Base-by-base conservation (phyloP, 257 asterid species). In the Gentiana dahurica region DNA sequence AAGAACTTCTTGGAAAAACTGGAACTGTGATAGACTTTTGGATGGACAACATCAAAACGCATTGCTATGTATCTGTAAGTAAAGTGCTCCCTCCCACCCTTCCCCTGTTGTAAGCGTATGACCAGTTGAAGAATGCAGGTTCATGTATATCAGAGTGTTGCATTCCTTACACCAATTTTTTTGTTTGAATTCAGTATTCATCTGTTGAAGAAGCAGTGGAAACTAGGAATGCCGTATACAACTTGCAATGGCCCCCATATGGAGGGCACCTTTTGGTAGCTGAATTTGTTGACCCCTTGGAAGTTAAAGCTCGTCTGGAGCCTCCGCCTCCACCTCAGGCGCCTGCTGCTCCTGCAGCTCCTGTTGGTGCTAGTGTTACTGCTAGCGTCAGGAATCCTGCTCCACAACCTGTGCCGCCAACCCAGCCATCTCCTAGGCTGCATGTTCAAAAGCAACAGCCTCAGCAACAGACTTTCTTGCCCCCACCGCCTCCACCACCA, bases 41-140 rank as follows among this genome's bases (percentile, higher is more conserved):
- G 97, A 88, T 88, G 97, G 97, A 88, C 65, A 78, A 75, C 63
- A 88, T 88, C 60, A 88, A 88, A 79, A 88, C 95, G 12, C 97
- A 88, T 76, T 88, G 97, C 75, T 85, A 79, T 73, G 91, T 85
- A 62, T 73, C 97, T 1, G 97, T 89, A 73, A 72, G 91, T 73
- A 15, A 13, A 24, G 34, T 13, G 49, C 46, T 53, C 73, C 36
- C 63, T 61, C 54, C 13, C 62, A 47, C 41, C 8, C 32, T 43
- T 37, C 34, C 34, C 48, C 11, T 63, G 36, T 37, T 43, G 13
- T 32, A 1, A 8, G 36, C 6, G 32, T 8, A 41, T 5, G 9
- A 41, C 6, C 6, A 41, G 46, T 24, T 24, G 46, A 41, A 41
- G 9, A 41, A 41, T 41, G 41, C 49, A 8, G 50, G 41, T 54